Evolutionary conservation across 73 alveolate genomes (phyloP).

Genomic region (Tetrahymena elliotti): DNA sequence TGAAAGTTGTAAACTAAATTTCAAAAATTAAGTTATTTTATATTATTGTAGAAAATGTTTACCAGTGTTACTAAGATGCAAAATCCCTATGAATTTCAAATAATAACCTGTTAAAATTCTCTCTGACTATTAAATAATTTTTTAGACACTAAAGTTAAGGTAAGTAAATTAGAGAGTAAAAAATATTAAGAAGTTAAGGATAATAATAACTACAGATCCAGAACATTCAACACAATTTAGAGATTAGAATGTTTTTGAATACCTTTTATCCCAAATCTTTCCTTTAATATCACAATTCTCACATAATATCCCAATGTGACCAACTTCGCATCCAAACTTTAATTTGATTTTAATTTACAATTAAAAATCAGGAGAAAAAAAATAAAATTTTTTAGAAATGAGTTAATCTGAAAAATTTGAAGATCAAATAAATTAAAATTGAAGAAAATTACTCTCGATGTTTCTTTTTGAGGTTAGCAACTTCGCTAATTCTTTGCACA

Average conservation of each 20-base stretch:
- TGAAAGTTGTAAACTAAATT: neutral
- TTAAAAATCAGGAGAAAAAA: no score
- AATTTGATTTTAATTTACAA: no score
- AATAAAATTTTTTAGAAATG: no score
- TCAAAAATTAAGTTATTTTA: no score
- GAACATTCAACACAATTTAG: neutral
- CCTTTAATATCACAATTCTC: neutral
- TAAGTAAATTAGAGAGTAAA: neutral
- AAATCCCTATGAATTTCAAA: neutral
- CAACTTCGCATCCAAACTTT: neutral
- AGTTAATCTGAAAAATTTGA: no score
- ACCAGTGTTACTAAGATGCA: neutral
- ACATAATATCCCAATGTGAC: neutral
- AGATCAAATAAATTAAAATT: neutral
- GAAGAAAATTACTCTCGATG: neutral
- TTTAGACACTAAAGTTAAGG: neutral
- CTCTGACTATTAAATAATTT: neutral
- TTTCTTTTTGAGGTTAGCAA: neutral
- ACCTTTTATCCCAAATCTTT: neutral
- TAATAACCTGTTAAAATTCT: neutral
- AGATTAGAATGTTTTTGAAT: neutral
- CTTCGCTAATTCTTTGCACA: neutral
- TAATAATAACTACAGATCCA: neutral
- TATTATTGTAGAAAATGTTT: no score
- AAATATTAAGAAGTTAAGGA: neutral